Base-by-base conservation (phyloP, 495 filamentous ascomycete genomes). In the Xylaria telfairii region DNA sequence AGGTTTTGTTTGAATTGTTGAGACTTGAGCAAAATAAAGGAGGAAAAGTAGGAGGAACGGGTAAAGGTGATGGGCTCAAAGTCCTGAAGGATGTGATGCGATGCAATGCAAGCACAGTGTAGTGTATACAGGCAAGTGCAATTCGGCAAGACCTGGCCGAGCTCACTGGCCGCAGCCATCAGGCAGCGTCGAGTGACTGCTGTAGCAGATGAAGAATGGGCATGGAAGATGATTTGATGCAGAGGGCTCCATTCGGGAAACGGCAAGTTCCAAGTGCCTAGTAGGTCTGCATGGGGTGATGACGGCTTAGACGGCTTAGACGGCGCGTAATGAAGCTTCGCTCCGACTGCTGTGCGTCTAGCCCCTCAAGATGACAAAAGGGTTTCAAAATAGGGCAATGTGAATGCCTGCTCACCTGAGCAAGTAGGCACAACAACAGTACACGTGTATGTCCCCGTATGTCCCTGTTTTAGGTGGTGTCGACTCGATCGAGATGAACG, bases 331-430 rank as follows among this genome's bases (percentile, higher is more conserved):
- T 21, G 51, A 44, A 46, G 39, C 51, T 4, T 37, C 3, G 34
- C 34, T 37, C 34, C 26, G 65, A 17, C 32, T 8, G 65, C 65
- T 44, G 51, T 39, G 39, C 65, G 59, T 57, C 21, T 39, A 51
- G 21, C 65, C 65, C 65, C 37, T 57, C 37, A 19, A 46, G 65
- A 67, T 44, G 65, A 46, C 65, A 4, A 67, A n/a, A 15, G 24
- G 15, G 51, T 41, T 67, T 67, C 49, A 39, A 39, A 53, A 41
- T 54, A 53, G 34, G 2, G n/a, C 32, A 61, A 61, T 61, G 42
- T 49, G 46, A 46, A 70, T 65, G 57, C 57, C 56, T 69, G 67
- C 67, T 69, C 67, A 69, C 67, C 67, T 69, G 56, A 41, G 21
- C n/a, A 30, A 13, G 1, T 17, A 57, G 59, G 37, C 15, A 26